phyloP scores from a whole-genome alignment of 768 basidiomycete genomes.

The Grammothele lineata region DNA sequence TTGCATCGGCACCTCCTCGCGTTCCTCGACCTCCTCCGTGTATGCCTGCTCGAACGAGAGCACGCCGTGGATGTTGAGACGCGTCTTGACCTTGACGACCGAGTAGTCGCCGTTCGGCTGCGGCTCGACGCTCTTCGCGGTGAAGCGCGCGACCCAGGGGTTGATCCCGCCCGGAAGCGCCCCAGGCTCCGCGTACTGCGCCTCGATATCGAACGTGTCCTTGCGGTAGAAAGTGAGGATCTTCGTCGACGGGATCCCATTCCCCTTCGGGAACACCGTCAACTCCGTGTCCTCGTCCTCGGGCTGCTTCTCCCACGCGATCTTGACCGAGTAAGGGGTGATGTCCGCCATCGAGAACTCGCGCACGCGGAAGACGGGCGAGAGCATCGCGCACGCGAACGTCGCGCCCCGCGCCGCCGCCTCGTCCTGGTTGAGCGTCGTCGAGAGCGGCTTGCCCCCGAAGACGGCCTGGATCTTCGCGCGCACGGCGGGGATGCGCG shows the following conservation, averaged over 20 bases:
- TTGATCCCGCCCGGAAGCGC: conserved; percentile 74
- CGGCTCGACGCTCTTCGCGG: conserved; percentile 74
- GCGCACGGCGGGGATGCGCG: conserved; percentile 91
- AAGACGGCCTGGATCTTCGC: conserved; percentile 81
- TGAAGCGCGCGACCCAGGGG: conserved; percentile 81
- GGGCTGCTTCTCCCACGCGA: conserved; percentile 75
- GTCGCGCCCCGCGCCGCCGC: conserved; percentile 95
- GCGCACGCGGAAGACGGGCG: conserved; percentile 95
- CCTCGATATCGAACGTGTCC: conserved; percentile 84
- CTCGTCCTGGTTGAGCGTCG: conserved; percentile 97
- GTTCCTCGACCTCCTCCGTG: conserved; percentile 77
- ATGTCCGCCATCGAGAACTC: conserved; percentile 91
- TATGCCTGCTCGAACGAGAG: conserved; percentile 85
- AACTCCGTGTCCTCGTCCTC: conserved; percentile 90
- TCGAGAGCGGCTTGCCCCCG: conserved; percentile 76
- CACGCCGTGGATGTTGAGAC: conserved; percentile 82
- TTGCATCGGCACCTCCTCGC: conserved; percentile 68
- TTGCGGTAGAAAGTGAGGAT: conserved; percentile 93
- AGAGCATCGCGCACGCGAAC: conserved; percentile 95
- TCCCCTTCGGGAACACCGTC: conserved; percentile 83
- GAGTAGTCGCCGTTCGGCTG: conserved; percentile 68
- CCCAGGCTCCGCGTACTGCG: conserved; percentile 71
- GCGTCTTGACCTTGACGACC: conserved; percentile 86
- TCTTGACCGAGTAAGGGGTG: conserved; percentile 84
- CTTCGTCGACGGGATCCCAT: conserved; percentile 89